Percentiles rank a stretch among this genome's conserved stretches.
Evolutionary conservation across 2,329 filamentous ascomycete species (phyloP).

Genomic region (Colletotrichum lentis): DNA sequence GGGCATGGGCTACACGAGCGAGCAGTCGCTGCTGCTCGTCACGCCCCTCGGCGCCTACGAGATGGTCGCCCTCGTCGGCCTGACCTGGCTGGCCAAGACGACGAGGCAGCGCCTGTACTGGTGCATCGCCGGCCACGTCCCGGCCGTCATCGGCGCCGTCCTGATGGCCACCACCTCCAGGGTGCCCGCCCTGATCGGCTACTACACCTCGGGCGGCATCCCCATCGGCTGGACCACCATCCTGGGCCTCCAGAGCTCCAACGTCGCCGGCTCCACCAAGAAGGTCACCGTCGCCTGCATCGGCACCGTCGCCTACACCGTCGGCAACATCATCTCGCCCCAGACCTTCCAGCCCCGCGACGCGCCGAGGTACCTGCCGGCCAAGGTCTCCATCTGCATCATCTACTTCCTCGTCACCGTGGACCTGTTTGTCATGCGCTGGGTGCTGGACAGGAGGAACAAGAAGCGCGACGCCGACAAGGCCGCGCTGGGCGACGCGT

Average conservation of each 20-base stretch:
- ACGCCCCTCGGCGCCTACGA: constrained; percentile 72
- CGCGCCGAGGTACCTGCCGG: constrained; percentile 61
- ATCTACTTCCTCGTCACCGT: constrained; percentile 61
- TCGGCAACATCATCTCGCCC: constrained; percentile 64
- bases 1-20: constrained; percentile 69
- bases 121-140: constrained; percentile 40
- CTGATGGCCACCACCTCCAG: constrained; percentile 46
- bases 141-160: constrained; percentile 48
- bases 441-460: constrained; percentile 47
- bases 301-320: constrained; percentile 64
- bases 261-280: constrained; percentile 55
- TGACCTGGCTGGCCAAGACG: constrained; percentile 39
- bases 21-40: constrained; percentile 71
- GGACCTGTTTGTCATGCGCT: constrained; percentile 51
- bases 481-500: constrained; percentile 60
- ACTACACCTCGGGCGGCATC: constrained; percentile 69
- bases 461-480: constrained; percentile 40
- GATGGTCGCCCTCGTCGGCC: constrained; percentile 61
- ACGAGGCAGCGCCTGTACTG: constrained; percentile 49
- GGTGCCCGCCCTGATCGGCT: constrained; percentile 67
- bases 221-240: constrained; percentile 58
- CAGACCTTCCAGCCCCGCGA: constrained; percentile 62
- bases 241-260: constrained; percentile 40
- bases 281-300: constrained; percentile 67
- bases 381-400: constrained; percentile 64